Evolutionary conservation across 2,329 filamentous ascomycete species (phyloP).

Genomic region (Penicillium corylophilum): DNA sequence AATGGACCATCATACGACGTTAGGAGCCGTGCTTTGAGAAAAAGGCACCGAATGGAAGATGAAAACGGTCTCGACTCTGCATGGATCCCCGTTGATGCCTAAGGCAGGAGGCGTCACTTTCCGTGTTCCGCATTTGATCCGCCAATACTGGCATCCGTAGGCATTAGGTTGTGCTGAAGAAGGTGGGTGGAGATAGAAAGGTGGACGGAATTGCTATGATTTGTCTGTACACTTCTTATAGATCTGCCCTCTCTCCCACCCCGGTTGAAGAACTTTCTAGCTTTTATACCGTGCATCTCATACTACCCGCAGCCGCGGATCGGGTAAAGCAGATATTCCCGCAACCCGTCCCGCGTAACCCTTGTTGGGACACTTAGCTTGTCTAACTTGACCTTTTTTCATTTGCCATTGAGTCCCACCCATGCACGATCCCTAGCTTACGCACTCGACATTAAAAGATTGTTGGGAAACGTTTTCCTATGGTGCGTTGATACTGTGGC

Average conservation of each 20-base stretch:
- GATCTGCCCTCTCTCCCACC: background rate
- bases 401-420: conserved; percentile 7
- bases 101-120: conserved; percentile 8
- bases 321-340: conserved; percentile 16
- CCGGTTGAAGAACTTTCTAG: background rate
- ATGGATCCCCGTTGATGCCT: background rate
- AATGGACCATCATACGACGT: background rate
- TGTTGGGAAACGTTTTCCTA: background rate
- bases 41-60: background rate
- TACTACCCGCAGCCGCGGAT: conserved; percentile 20
- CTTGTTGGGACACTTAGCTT: conserved; percentile 10
- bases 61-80: conserved; percentile 14
- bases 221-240: background rate
- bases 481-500: background rate
- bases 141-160: background rate
- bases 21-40: background rate
- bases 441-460: background rate
- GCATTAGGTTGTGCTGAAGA: no score
- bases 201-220: background rate
- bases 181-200: background rate
- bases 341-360: conserved; percentile 14
- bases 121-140: conserved; percentile 10
- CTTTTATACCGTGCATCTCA: background rate
- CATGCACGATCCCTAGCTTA: conserved; percentile 5
- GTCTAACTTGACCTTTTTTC: conserved; percentile 6